A percentile compares a stretch with the other conserved stretches of the same genome.
phyloP scores from a whole-genome alignment of 1,139 yeast species.

The Candida tropicalis region DNA sequence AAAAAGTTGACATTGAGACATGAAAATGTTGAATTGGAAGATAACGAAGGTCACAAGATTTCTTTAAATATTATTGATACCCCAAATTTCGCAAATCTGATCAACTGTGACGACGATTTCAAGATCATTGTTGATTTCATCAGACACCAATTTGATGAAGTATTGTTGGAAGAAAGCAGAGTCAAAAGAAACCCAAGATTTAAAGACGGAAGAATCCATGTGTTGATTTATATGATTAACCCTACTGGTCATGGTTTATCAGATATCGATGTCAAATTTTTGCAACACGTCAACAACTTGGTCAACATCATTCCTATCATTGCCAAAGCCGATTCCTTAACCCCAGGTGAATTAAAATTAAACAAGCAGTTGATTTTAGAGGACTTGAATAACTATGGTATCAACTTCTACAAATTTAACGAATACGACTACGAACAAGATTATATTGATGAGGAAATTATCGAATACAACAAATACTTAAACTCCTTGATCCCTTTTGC shows the following conservation, averaged over 20 bases:
- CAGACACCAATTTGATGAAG: conserved; percentile 53
- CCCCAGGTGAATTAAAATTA: conserved; percentile 37
- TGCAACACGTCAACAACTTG: conserved; percentile 43
- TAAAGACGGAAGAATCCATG: conserved; percentile 52
- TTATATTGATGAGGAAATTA: conserved; percentile 51
- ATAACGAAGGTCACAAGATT: conserved; percentile 53
- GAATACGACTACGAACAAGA: conserved; percentile 53
- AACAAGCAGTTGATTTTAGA: conserved; percentile 44
- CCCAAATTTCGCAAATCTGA: conserved; percentile 78
- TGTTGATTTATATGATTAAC: conserved; percentile 47
- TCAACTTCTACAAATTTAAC: conserved; percentile 48
- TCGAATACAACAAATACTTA: conserved; percentile 50
- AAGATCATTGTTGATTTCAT: conserved; percentile 50
- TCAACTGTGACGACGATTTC: conserved; percentile 50
- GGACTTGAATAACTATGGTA: conserved; percentile 43
- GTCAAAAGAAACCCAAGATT: conserved; percentile 51
- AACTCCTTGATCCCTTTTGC: conserved; percentile 46
- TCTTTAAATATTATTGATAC: conserved; percentile 56
- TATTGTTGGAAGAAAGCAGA: conserved; percentile 50
- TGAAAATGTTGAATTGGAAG: conserved; percentile 53
- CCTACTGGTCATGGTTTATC: conserved; percentile 52
- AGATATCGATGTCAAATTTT: conserved; percentile 44
- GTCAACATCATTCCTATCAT: conserved; percentile 48
- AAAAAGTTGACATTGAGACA: conserved; percentile 49
- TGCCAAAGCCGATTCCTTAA: conserved; percentile 46